phyloP scores from a whole-genome alignment of 2,329 filamentous ascomycete genomes.

The Fusarium bactridioides region DNA sequence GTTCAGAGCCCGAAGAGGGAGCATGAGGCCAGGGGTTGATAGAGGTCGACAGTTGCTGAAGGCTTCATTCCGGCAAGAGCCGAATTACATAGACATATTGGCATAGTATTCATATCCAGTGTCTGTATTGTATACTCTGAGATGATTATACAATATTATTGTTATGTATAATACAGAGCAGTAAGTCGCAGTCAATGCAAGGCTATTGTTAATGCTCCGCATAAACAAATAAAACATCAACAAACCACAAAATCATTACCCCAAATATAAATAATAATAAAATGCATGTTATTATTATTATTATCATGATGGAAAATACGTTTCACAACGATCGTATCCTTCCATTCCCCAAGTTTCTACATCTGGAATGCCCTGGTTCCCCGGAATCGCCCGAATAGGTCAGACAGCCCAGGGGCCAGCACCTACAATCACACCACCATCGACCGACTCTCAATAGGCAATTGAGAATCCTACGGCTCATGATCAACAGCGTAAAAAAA shows the following conservation, averaged over 20 bases:
- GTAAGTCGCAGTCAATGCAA: background rate
- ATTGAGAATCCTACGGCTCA: constrained; percentile 22
- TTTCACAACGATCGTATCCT: background rate
- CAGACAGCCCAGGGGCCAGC: constrained; percentile 29
- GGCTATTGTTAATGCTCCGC: background rate
- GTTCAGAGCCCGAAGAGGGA: constrained; percentile 26
- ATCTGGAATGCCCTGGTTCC: constrained; percentile 9
- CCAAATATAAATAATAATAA: background rate
- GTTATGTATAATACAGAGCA: background rate
- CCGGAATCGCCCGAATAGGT: constrained; percentile 37
- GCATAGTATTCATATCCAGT: background rate
- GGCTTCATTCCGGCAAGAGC: constrained; percentile 17
- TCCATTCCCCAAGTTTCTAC: constrained; percentile 9
- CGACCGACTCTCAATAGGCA: constrained; percentile 29
- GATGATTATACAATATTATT: background rate
- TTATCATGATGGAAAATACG: background rate
- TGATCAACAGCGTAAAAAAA: background rate
- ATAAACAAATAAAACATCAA: background rate
- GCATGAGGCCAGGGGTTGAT: constrained; percentile 29
- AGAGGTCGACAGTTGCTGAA: constrained; percentile 16
- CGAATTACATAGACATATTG: constrained; percentile 1
- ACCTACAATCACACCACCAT: constrained; percentile 35
- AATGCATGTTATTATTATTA: background rate
- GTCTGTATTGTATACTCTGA: background rate
- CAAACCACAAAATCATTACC: background rate